Conservation (phyloP, 2,329 filamentous ascomycete species). For the Colletotrichum cordylinicola region DNA sequence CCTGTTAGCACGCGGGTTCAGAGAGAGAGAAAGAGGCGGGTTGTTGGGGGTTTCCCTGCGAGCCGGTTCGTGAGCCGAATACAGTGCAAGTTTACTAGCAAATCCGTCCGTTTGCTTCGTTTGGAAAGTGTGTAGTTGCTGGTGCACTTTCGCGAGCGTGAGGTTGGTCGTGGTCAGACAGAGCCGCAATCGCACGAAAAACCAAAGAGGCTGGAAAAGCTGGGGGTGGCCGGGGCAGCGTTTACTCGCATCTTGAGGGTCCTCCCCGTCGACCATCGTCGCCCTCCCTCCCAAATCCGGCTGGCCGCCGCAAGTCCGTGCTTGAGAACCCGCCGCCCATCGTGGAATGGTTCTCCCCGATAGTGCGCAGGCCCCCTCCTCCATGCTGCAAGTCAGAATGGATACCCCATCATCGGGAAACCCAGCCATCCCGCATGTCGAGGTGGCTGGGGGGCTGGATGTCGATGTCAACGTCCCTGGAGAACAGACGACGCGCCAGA, state of each 20-base stretch:
- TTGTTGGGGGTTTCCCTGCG: neutral
- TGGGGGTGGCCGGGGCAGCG: neutral
- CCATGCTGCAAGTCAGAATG: slow-evolving; percentile 1
- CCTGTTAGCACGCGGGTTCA: neutral
- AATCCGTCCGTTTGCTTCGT: neutral
- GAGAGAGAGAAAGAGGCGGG: neutral
- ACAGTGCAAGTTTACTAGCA: neutral
- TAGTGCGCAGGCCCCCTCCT: neutral
- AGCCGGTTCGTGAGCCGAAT: neutral
- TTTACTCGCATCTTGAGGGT: neutral
- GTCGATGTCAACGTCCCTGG: neutral
- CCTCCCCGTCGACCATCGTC: neutral
- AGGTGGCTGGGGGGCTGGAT: neutral
- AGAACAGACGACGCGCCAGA: neutral
- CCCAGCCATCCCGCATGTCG: neutral
- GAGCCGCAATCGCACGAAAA: neutral
- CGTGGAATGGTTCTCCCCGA: neutral
- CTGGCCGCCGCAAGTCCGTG: neutral
- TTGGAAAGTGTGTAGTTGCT: neutral
- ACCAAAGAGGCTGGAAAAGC: neutral
- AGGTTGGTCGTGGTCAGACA: neutral
- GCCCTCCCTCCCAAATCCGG: neutral
- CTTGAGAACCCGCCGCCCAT: neutral
- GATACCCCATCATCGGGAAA: neutral
- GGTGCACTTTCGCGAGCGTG: neutral